phyloP scores from a whole-genome alignment of 2,329 filamentous ascomycete species.

The Trichoderma afroharzianum region DNA sequence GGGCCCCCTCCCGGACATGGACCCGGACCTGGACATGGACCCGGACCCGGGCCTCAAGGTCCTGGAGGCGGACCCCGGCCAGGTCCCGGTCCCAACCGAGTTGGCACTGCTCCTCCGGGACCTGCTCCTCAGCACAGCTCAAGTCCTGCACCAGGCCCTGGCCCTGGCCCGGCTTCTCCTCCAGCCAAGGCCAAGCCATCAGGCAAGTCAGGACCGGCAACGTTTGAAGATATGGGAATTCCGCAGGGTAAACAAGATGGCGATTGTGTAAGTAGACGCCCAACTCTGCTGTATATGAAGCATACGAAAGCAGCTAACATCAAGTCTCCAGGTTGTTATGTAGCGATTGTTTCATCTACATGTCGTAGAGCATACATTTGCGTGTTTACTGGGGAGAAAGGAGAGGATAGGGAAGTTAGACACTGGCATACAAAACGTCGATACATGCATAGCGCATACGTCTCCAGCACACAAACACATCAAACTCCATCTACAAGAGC shows the following conservation, averaged over 20 bases:
- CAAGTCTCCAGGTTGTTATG: not conserved
- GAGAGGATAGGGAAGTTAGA: not conserved
- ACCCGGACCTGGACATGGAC: slow-evolving; percentile 16
- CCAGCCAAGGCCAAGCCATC: slow-evolving; percentile 31
- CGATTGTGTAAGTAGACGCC: slow-evolving; percentile 72
- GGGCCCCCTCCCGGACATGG: slow-evolving; percentile 17
- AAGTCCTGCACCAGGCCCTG: slow-evolving; percentile 25
- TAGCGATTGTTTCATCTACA: not conserved
- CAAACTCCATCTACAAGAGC: not conserved
- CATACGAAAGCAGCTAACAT: slow-evolving; percentile 42
- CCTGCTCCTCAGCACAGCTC: slow-evolving; percentile 25
- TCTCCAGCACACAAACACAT: not conserved
- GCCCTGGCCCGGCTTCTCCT: slow-evolving; percentile 25
- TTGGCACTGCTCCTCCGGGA: slow-evolving; percentile 38
- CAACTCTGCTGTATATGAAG: slow-evolving; percentile 26
- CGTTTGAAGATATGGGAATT: slow-evolving; percentile 98
- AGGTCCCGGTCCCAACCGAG: slow-evolving; percentile 29
- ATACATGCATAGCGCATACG: not conserved
- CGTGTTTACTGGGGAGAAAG: not conserved
- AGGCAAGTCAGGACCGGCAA: slow-evolving; percentile 73
- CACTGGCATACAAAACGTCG: not conserved
- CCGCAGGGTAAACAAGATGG: slow-evolving; percentile 76
- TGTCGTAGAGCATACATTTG: not conserved
- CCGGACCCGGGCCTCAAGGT: slow-evolving; percentile 1
- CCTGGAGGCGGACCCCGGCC: slow-evolving; percentile 23